A percentile compares a stretch with the other conserved stretches of the same genome.
These are phyloP conservation scores for Ustanciosporium gigantosporum DNA, from an alignment of 1,284 basidiomycete genomes.

Conservation along the genomic window DNA sequence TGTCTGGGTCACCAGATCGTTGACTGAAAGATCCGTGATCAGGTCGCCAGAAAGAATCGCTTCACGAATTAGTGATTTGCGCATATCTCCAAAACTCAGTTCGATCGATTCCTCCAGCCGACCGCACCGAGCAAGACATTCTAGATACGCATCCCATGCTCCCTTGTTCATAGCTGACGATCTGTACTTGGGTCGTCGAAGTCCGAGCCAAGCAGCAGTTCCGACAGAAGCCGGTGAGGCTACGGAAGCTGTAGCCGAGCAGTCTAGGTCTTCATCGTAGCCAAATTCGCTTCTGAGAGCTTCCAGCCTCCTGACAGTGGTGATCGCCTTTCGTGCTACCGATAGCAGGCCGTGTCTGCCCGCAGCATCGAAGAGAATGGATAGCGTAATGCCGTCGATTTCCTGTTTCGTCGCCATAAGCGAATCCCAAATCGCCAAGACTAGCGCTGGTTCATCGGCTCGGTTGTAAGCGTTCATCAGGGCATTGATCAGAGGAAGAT, in stretches of 20 bases:
- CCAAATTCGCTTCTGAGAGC: slow-evolving; percentile 59
- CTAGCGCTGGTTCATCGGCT: slow-evolving; percentile 71
- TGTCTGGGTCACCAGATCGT: slow-evolving; percentile 2
- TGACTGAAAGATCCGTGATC: not conserved
- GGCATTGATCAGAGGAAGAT: slow-evolving; percentile 78
- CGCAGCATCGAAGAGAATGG: slow-evolving; percentile 82
- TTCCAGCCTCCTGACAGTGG: slow-evolving; percentile 17
- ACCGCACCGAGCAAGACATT: slow-evolving; percentile 77
- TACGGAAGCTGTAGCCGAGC: too few relatives aligned
- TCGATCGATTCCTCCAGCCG: slow-evolving; percentile 72
- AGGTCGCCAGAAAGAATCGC: not conserved
- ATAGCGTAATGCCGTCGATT: slow-evolving; percentile 72
- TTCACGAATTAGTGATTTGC: slow-evolving; percentile 7
- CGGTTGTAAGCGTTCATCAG: slow-evolving; percentile 88
- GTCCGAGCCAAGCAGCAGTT: not conserved
- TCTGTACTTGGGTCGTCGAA: slow-evolving; percentile 66
- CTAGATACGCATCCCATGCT: slow-evolving; percentile 78
- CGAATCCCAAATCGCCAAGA: slow-evolving; percentile 79
- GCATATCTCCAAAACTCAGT: slow-evolving; percentile 72
- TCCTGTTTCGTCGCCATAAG: slow-evolving; percentile 63
- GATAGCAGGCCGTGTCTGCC: slow-evolving; percentile 66
- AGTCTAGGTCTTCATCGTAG: too few relatives aligned
- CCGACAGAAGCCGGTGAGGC: too few relatives aligned
- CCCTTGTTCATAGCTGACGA: slow-evolving; percentile 67
- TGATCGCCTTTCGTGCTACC: slow-evolving; percentile 21